Base-by-base conservation (phyloP, 805 yeast species). In the Cyberlindnera xylosilytica region DNA sequence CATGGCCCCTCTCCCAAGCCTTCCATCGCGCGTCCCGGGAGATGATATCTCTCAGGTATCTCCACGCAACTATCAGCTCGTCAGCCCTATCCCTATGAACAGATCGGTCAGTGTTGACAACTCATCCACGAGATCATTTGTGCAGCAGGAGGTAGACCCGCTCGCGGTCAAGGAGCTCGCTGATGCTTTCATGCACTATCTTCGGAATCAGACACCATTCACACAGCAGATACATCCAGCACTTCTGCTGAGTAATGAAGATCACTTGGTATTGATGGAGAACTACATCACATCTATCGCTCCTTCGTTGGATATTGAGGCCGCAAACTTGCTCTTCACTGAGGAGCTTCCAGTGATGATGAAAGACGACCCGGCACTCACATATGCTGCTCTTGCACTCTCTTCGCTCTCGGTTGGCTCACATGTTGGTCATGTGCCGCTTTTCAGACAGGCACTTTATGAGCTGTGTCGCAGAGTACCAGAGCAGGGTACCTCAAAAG, bases 271-370 rank as follows among this genome's bases (percentile, higher is more conserved):
- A 9, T 35, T 44, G 13, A 32, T 44, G 41, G 31, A 22, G 8
- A 18, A 20, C 29, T 47, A 41, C 24, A 9, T 44, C 9, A 26
- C 37, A 7, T 24, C 19, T 1, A 16, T 39, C 5, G 44, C 45
- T 0, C 51, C 51, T 3, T 10, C 41, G 20, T 15, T 47, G 48
- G 48, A 44, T 20, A n/a, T 36, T 6, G 40, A 27, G 6, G 34
- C 29, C 12, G 16, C 30, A 27, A 6, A 12, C 10, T 3, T 32
- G 9, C 23, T 41, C 20, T 47, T 47, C 27, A 22, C 32, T 4
- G 38, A 39, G 11, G 39, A 41, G 20, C 10, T 44, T 5, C 41
- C 44, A 15, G 9, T n/a, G 16, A 26, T 44, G 13, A 38, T 34
- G 36, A 36, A 32, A 10, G 15, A 26, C n/a, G 24, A 39, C 17